Base-by-base conservation (phyloP, 1,284 basidiomycete species). In the Pyrrhoderma noxium region DNA sequence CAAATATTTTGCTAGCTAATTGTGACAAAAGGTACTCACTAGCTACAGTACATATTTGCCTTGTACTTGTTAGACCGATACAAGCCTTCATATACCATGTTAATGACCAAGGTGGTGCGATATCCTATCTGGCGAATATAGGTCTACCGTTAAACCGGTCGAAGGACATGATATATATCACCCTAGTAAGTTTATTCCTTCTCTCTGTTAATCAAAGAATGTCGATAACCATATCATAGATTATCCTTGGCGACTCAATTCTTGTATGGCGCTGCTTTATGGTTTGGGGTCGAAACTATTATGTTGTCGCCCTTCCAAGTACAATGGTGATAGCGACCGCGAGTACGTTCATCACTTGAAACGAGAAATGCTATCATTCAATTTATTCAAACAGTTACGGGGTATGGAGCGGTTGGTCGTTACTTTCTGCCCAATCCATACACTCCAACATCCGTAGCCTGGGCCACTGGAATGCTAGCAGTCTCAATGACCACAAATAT, bases 131-230 rank as follows among this genome's bases (percentile, higher is more conserved):
- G 36, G 47, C 47, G 18, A 25, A 48, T 25, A 48, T 48, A 4
- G 47, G 47, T 25, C 22, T 39, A 22, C 25, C 18, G 18, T 36
- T 48, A 25, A 48, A 48, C 36, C 4, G 47, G 5, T 36, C 36
- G 9, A 48, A 48, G 36, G 47, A 48, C 47, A 18, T 48, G 21
- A 48, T 48, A 13, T 48, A 48, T 21, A 48, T 48, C 36, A 48
- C 47, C 14, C 27, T 39, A n/a, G 47, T 48, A 9, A 18, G 35
- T 27, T 16, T 11, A 22, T 21, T 22, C 31, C 18, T 3, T 19
- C 21, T n/a, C n/a, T n/a, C n/a, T n/a, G n/a, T 14, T 16, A 19
- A 4, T 11, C 13, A 42, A 42, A 42, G 9, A 14, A 42, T n/a
- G n/a, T n/a, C n/a, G n/a, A n/a, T n/a, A n/a, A n/a, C n/a, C n/a